These are phyloP conservation scores for Setaria viridis DNA, from an alignment of 202 grass and related monocot genomes.

Conservation along the genomic window DNA sequence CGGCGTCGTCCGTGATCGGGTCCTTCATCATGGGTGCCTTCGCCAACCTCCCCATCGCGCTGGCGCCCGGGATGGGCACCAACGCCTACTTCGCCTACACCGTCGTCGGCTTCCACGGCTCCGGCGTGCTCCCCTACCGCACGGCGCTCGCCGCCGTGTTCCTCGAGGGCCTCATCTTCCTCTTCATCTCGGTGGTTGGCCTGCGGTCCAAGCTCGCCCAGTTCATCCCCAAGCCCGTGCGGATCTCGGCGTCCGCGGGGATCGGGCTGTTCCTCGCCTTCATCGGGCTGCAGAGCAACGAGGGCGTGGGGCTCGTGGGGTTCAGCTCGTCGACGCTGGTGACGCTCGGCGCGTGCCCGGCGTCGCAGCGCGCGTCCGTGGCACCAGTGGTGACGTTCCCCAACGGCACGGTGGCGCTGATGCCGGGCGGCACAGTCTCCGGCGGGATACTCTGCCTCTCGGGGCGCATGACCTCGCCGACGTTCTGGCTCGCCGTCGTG, in stretches of 20 bases:
- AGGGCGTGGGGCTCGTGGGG: constrained; percentile 79
- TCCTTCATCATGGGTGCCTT: constrained; percentile 87
- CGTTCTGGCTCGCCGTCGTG: constrained; percentile 87
- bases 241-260: constrained; percentile 74
- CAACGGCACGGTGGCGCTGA: constrained; percentile 76
- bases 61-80: constrained; percentile 84
- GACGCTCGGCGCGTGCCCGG: constrained; percentile 84
- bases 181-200: constrained; percentile 65
- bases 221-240: constrained; percentile 75
- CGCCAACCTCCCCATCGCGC: constrained; percentile 86
- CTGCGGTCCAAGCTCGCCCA: constrained; percentile 71
- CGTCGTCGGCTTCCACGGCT: constrained; percentile 86
- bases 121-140: constrained; percentile 71
- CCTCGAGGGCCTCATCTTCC: constrained; percentile 85
- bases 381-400: constrained; percentile 74
- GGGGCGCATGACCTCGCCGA: constrained; percentile 77
- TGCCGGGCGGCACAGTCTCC: constrained; percentile 78
- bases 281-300: constrained; percentile 77
- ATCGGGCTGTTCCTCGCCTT: constrained; percentile 88
- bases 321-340: constrained; percentile 85
- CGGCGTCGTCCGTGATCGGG: constrained; percentile 73
- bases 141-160: constrained; percentile 90
- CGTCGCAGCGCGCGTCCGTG: constrained; percentile 66
- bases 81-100: constrained; percentile 98
- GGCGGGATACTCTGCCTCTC: constrained; percentile 71